These are phyloP conservation scores for Lichina pygmaea DNA, from an alignment of 495 filamentous ascomycete species.

Conservation along the genomic window DNA sequence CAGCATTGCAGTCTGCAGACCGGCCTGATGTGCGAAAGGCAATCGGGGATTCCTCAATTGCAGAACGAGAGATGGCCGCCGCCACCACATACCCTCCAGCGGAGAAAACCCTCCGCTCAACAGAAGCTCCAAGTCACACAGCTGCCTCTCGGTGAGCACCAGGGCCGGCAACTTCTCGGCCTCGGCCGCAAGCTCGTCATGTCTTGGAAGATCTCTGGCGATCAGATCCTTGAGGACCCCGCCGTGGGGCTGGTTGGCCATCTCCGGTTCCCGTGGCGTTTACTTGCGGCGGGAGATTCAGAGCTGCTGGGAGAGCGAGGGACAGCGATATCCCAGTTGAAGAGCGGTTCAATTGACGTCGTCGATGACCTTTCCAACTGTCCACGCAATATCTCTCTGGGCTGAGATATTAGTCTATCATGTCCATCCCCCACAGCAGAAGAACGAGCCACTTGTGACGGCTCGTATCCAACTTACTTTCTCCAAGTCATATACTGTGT, in stretches of 20 bases:
- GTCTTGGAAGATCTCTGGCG: slow-evolving; percentile 60
- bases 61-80: neutral
- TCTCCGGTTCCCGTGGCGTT: slow-evolving; percentile 6
- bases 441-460: too few species aligned
- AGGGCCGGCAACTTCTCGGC: slow-evolving; percentile 72
- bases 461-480: too few species aligned
- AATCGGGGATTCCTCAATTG: neutral
- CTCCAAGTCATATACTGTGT: too few species aligned
- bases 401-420: too few species aligned
- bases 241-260: slow-evolving; percentile 77
- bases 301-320: too few species aligned
- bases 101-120: slow-evolving; percentile 93
- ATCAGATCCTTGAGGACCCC: slow-evolving; percentile 92
- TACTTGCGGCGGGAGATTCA: neutral
- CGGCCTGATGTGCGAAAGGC: neutral
- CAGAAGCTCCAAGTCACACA: slow-evolving; percentile 91
- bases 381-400: too few species aligned
- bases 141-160: slow-evolving; percentile 67
- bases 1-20: slow-evolving; percentile 1
- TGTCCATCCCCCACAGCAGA: too few species aligned
- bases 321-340: too few species aligned
- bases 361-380: too few species aligned
- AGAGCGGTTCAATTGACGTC: too few species aligned
- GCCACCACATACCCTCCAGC: slow-evolving; percentile 42
- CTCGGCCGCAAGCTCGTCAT: slow-evolving; percentile 49